These are phyloP conservation scores for Remersonia thermophila DNA, from an alignment of 2,329 filamentous ascomycete species.

Conservation along the genomic window DNA sequence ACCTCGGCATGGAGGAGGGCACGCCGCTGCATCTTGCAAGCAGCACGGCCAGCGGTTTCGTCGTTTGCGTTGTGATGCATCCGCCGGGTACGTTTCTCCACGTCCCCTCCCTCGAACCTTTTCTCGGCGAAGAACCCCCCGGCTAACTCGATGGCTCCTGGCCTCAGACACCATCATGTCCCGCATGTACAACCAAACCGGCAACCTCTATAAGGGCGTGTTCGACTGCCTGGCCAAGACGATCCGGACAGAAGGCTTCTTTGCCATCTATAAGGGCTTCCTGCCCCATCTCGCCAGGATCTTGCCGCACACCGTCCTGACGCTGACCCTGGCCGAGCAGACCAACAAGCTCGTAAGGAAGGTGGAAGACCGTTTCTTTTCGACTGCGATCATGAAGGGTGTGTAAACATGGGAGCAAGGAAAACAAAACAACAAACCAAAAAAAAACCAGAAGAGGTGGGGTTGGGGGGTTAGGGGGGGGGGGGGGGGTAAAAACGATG, in stretches of 20 bases:
- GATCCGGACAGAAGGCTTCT: conserved; percentile 74
- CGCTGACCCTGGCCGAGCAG: conserved; percentile 86
- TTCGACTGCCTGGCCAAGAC: conserved; percentile 90
- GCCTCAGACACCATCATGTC: conserved; percentile 89
- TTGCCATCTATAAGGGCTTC: conserved; percentile 97
- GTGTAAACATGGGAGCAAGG: conserved; percentile 4
- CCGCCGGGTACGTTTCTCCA: conserved; percentile 56
- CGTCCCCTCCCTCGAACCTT: not conserved
- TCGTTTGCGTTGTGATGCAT: conserved; percentile 96
- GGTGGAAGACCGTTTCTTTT: conserved; percentile 51
- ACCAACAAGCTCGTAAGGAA: conserved; percentile 85
- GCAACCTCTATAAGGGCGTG: conserved; percentile 87
- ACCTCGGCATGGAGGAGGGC: conserved; percentile 82
- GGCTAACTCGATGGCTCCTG: conserved; percentile 7
- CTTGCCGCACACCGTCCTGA: conserved; percentile 88
- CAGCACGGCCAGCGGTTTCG: conserved; percentile 83
- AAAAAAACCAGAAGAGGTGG: no score
- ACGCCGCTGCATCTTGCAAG: conserved; percentile 78
- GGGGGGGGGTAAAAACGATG: no score
- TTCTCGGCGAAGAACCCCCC: not conserved
- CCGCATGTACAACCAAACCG: conserved; percentile 96
- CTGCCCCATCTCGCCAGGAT: conserved; percentile 89
- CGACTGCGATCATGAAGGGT: conserved; percentile 8
- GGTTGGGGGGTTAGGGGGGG: no score
- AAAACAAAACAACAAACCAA: no score